These are phyloP conservation scores for Agaricus sinodeliciosus DNA, from an alignment of 768 basidiomycete species.

Conservation along the genomic window DNA sequence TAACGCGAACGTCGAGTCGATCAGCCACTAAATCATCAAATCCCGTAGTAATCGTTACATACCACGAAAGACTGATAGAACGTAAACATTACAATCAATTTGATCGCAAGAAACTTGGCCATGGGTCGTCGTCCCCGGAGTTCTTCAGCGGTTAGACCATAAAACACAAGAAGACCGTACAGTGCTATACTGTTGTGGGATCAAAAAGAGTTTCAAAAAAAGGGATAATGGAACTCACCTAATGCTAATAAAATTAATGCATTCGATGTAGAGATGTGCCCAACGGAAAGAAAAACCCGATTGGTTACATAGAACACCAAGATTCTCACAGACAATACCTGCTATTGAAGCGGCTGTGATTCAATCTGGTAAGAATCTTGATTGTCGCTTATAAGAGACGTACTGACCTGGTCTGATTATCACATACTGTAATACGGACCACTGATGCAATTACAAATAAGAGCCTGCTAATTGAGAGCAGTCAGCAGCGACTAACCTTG, in stretches of 20 bases:
- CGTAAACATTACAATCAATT: conserved; percentile 81
- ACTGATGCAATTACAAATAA: conserved; percentile 31
- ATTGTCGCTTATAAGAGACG: background rate
- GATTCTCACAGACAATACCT: conserved; percentile 72
- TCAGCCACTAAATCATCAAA: background rate
- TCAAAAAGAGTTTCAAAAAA: background rate
- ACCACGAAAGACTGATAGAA: conserved; percentile 83
- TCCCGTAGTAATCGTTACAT: conserved; percentile 17
- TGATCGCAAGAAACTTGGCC: conserved; percentile 83
- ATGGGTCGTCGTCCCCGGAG: conserved; percentile 71
- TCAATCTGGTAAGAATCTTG: background rate
- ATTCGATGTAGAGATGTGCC: conserved; percentile 65
- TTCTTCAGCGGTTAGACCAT: conserved; percentile 74
- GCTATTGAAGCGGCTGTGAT: conserved; percentile 53
- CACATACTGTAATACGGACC: conserved; percentile 87
- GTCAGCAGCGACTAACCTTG: conserved; percentile 44
- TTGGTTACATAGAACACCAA: conserved; percentile 62
- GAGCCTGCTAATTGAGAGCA: background rate
- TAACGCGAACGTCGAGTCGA: background rate
- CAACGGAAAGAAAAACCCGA: conserved; percentile 51
- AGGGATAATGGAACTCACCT: conserved; percentile 36
- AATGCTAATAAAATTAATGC: conserved; percentile 76
- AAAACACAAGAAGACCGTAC: conserved; percentile 82
- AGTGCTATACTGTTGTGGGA: conserved; percentile 58
- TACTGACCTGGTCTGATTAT: conserved; percentile 52